Evolutionary conservation across 2,329 filamentous ascomycete species (phyloP).

Genomic region (Trematosphaeria pertusa): DNA sequence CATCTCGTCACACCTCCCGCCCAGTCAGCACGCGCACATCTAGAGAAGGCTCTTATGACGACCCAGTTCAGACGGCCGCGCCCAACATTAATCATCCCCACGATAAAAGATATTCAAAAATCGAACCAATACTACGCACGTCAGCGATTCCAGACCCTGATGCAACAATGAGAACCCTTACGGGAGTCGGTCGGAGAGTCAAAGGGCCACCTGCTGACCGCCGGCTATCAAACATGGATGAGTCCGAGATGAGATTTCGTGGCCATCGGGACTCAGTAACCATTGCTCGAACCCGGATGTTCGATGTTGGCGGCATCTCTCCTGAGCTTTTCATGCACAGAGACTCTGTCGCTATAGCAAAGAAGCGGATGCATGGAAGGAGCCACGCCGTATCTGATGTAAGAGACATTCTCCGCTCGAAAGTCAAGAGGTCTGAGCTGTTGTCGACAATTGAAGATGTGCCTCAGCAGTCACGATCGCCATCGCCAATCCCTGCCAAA

Average conservation of each 20-base stretch:
- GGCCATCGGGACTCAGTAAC: constrained; percentile 42
- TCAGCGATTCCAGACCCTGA: constrained; percentile 17
- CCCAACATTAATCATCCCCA: background rate
- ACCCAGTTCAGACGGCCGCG: no score
- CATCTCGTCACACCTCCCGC: constrained; percentile 29
- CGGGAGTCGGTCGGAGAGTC: constrained; percentile 7
- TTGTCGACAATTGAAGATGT: constrained; percentile 2
- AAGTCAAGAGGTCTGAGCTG: background rate
- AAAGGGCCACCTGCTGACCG: constrained; percentile 11
- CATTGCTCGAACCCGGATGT: constrained; percentile 35
- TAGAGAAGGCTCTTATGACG: constrained; percentile 15
- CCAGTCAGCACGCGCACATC: constrained; percentile 26
- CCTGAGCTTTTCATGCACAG: constrained; percentile 30
- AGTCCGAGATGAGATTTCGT: constrained; percentile 33
- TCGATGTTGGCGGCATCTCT: constrained; percentile 20
- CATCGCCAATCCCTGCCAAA: constrained; percentile 9
- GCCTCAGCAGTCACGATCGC: constrained; percentile 1
- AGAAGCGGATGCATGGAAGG: constrained; percentile 34
- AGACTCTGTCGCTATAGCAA: constrained; percentile 32
- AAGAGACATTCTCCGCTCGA: constrained; percentile 4
- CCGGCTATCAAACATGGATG: constrained; percentile 39
- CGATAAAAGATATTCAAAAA: background rate
- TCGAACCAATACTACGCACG: background rate
- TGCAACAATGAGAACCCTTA: constrained; percentile 1
- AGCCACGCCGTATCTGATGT: constrained; percentile 24